Evolutionary conservation across 106 monocot genomes (phyloP), one percentile per base, ranked within the genome.

Genomic region (Dioscorea zingiberensis): DNA sequence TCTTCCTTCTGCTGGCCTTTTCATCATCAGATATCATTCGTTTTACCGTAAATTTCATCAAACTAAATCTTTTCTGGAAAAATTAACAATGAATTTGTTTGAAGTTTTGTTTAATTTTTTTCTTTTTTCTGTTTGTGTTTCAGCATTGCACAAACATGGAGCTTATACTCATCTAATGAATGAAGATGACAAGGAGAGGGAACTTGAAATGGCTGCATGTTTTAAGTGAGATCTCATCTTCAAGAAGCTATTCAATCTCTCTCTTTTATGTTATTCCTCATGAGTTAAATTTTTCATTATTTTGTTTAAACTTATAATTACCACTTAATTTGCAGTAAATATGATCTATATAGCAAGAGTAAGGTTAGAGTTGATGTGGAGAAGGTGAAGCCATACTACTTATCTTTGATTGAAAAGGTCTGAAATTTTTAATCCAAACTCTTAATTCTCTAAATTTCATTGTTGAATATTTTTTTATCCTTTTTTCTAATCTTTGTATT

Each of bases 321-420:
- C 54, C 11, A 17, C 27, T 8, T 49, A 5, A 25, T 72, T 8
- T 76, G 65, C 90, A 94, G 94, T 74, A 95, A 87, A 67, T 95
- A 95, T 63, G 94, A 95, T 27, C 78, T 91, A 10, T 91, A 91
- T 51, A 95, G 94, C 76, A 95, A 95, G 85, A 95, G 94, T 77
- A 91, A 95, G 70, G 85, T 83, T 49, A 79, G 83, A 60, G 70
- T 95, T 30, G 83, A 95, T 61, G 91, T 83, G 51, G 87, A 95
- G 56, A 78, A 87, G 51, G 94, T 95, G 73, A 91, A 95, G 78
- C 91, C 94, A 18, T 91, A 91, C 65, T 95, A 95, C 68, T 23
- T 85, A 2, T 83, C 95, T 61, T 88, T 97, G 49, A 86, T 97
- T 63, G 79, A 97, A 25, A 92, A 92, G 95, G 91, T 97, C n/a